Percentiles rank a stretch among this genome's conserved stretches.
Evolutionary conservation across 768 basidiomycete species (phyloP).

Genomic region (Collybia mongolica): DNA sequence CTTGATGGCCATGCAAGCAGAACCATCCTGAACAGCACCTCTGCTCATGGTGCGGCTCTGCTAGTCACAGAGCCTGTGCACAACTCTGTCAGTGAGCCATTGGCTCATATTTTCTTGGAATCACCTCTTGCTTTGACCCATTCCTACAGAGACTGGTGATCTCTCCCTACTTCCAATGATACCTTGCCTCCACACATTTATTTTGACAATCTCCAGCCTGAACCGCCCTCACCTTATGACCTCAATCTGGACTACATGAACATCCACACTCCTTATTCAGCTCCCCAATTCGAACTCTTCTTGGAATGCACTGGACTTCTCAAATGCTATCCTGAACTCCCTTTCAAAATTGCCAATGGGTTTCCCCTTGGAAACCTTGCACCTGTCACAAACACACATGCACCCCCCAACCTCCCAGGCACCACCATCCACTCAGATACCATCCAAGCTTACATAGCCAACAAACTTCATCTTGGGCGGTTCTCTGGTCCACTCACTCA

Average conservation of each 20-base stretch:
- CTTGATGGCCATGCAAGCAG: background rate
- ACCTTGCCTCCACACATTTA: background rate
- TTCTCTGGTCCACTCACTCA: conserved; percentile 4
- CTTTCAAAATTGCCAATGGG: background rate
- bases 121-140: conserved; percentile 4
- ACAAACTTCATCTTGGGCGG: conserved; percentile 6
- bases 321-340: background rate
- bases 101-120: conserved; percentile 4
- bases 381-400: background rate
- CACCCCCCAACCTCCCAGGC: background rate
- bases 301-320: background rate
- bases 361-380: conserved; percentile 6
- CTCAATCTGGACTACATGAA: conserved; percentile 3
- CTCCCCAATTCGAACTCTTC: conserved; percentile 1
- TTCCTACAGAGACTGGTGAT: conserved; percentile 7
- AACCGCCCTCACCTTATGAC: conserved; percentile 4
- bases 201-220: conserved; percentile 5
- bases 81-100: background rate
- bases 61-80: conserved; percentile 14
- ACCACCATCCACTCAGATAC: background rate
- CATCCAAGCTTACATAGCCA: background rate
- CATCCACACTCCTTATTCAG: conserved; percentile 3
- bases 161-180: background rate
- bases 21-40: conserved; percentile 12
- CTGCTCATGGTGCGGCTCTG: conserved; percentile 22